Percentiles rank a stretch among this genome's conserved stretches.
Evolutionary conservation across 306 rosid species (phyloP).

Genomic region (Vigna radiata): DNA sequence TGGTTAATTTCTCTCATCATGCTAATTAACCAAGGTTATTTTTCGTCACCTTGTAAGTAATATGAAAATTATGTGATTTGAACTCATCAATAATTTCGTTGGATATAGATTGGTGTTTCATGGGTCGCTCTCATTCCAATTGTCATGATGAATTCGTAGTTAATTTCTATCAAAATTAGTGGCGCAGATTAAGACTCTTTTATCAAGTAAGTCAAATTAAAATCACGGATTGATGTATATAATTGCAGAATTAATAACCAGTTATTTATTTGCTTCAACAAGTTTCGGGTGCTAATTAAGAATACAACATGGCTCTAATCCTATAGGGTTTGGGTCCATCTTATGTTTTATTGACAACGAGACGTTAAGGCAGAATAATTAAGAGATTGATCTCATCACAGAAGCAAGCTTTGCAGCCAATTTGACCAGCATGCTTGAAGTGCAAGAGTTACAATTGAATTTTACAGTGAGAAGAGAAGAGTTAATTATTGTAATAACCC

Average conservation of each 20-base stretch:
- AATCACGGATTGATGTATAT: background rate
- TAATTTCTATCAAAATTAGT: background rate
- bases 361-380: background rate
- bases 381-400: background rate
- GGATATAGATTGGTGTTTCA: slow-evolving; percentile 7
- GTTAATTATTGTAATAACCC: background rate
- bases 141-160: background rate
- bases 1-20: background rate
- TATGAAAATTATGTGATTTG: background rate
- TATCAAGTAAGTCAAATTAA: background rate
- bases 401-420: slow-evolving; percentile 18
- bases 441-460: slow-evolving; percentile 10
- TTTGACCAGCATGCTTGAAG: slow-evolving; percentile 20
- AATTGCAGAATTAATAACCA: background rate
- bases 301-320: background rate
- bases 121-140: background rate
- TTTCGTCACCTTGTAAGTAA: background rate
- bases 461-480: background rate
- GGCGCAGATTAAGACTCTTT: background rate
- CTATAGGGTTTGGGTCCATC: slow-evolving; percentile 15
- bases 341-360: slow-evolving; percentile 4
- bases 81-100: slow-evolving; percentile 25
- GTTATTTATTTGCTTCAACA: background rate
- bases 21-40: background rate
- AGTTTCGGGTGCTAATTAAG: background rate